Percentiles rank a stretch among this genome's conserved stretches.
These are phyloP conservation scores for Ilyonectria robusta DNA, from an alignment of 2,329 filamentous ascomycete species.

Conservation along the genomic window DNA sequence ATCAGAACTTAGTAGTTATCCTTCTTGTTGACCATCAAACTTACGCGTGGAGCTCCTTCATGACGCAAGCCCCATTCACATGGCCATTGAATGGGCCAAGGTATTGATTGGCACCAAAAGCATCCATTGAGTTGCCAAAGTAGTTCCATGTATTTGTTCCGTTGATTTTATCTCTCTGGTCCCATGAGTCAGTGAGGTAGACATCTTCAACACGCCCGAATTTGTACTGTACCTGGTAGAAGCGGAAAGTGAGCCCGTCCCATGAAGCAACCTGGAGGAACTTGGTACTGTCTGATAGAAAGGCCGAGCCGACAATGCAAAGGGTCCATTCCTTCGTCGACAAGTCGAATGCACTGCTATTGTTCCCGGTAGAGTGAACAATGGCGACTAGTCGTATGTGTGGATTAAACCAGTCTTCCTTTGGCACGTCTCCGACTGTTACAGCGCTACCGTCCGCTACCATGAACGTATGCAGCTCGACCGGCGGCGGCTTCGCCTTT, in stretches of 20 bases:
- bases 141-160: conserved; percentile 12
- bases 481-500: background rate
- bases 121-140: conserved; percentile 23
- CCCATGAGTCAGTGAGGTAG: too few species aligned
- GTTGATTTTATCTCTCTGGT: background rate
- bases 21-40: background rate
- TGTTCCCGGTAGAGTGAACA: background rate
- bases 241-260: conserved; percentile 18
- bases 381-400: conserved; percentile 15
- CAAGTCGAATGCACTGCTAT: background rate
- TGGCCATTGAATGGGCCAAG: conserved; percentile 32
- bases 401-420: conserved; percentile 4
- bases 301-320: conserved; percentile 13
- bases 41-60: conserved; percentile 28
- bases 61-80: conserved; percentile 27
- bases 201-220: background rate
- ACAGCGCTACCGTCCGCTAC: conserved; percentile 15
- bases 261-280: conserved; percentile 26
- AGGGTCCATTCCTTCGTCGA: conserved; percentile 14
- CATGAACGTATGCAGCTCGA: conserved; percentile 15
- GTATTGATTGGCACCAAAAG: conserved; percentile 20
- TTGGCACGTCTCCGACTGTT: background rate
- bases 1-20: background rate
- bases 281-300: background rate
- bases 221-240: conserved; percentile 15